A percentile compares a stretch with the other conserved stretches of the same genome.
Conservation (phyloP, 441 rosid species). For the Bruguiera hainesii region DNA sequence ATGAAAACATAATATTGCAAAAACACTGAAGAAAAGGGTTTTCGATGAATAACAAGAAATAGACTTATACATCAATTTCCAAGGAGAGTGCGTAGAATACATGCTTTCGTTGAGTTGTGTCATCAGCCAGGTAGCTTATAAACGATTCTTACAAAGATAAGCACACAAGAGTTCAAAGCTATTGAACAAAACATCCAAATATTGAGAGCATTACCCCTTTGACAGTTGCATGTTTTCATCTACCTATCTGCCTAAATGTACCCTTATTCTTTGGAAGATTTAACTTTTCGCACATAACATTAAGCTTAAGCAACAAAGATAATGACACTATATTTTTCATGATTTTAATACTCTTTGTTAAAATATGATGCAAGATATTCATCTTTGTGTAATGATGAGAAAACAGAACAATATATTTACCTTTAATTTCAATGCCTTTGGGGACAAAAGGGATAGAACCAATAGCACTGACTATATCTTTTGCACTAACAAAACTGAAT, state of each 20-base stretch:
- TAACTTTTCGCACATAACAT: background rate
- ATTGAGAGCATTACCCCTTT: background rate
- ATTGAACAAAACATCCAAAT: background rate
- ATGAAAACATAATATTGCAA: slow-evolving; percentile 13
- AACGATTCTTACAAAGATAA: slow-evolving; percentile 1
- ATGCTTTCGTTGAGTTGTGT: background rate
- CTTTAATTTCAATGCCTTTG: slow-evolving; percentile 96
- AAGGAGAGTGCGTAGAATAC: background rate
- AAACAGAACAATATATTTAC: slow-evolving; percentile 32
- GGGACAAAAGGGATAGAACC: slow-evolving; percentile 98
- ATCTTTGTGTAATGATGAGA: background rate
- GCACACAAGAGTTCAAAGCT: background rate
- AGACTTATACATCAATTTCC: background rate
- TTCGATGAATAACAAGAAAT: slow-evolving; percentile 1
- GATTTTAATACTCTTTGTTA: background rate
- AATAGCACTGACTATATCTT: slow-evolving; percentile 83
- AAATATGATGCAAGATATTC: too few relatives aligned
- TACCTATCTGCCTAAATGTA: slow-evolving; percentile 3
- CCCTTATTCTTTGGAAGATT: background rate
- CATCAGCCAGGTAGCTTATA: background rate
- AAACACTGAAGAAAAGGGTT: slow-evolving; percentile 13
- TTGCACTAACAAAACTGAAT: slow-evolving; percentile 51
- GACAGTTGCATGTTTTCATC: background rate
- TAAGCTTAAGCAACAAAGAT: background rate
- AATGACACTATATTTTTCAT: background rate